Conservation (phyloP, 352 stramenopile species). For the Lagenidium sp. region DNA sequence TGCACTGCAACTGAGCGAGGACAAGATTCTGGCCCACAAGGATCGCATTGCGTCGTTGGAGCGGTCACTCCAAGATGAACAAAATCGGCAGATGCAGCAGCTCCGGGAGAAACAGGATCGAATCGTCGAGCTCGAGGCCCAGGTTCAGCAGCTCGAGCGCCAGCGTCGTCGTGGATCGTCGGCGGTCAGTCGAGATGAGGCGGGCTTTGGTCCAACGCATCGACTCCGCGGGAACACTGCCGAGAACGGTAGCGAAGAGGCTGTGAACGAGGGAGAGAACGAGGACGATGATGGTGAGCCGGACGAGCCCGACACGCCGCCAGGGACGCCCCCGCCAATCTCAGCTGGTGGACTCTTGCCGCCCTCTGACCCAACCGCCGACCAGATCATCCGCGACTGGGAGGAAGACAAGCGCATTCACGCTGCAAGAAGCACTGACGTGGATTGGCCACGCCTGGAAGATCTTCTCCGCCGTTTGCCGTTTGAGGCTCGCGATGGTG, state of each 20-base stretch:
- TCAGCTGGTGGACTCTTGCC: conserved; percentile 39
- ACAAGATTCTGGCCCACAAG: conserved; percentile 57
- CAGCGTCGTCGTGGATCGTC: conserved; percentile 40
- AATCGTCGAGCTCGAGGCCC: conserved; percentile 47
- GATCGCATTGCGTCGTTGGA: conserved; percentile 50
- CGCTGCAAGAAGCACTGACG: conserved; percentile 21
- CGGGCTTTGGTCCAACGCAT: conserved; percentile 41
- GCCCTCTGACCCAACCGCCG: conserved; percentile 32
- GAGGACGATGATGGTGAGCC: conserved; percentile 7
- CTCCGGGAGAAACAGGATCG: conserved; percentile 68
- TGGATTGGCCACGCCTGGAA: conserved; percentile 34
- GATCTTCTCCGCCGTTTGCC: conserved; percentile 55
- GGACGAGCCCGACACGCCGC: conserved; percentile 59
- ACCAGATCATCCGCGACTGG: conserved; percentile 66
- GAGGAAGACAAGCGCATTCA: conserved; percentile 51
- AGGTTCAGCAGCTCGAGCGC: conserved; percentile 55
- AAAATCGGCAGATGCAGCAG: conserved; percentile 49
- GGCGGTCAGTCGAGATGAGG: conserved; percentile 27
- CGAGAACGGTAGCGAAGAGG: conserved; percentile 16
- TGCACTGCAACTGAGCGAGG: conserved; percentile 50
- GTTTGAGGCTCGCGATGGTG: conserved; percentile 55
- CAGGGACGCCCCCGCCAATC: conserved; percentile 66
- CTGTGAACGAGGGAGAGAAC: conserved; percentile 15
- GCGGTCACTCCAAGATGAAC: conserved; percentile 42
- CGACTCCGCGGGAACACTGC: conserved; percentile 19